Percentiles rank a stretch among this genome's conserved stretches.
These are phyloP conservation scores for Coniochaeta ligniaria DNA, from an alignment of 2,329 filamentous ascomycete genomes.

Conservation along the genomic window DNA sequence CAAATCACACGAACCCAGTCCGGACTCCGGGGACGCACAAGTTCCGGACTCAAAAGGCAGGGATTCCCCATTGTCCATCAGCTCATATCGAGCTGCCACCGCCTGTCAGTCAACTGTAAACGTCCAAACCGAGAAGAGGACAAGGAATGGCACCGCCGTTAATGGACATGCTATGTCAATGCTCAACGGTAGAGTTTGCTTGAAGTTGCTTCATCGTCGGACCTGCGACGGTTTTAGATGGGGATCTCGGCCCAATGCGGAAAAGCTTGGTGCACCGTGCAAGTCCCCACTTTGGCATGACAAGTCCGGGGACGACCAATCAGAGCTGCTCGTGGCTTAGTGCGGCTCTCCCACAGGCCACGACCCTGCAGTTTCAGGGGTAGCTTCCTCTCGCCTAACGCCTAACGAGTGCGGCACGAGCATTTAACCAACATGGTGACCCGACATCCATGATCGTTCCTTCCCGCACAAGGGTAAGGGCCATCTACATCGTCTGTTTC, in stretches of 20 bases:
- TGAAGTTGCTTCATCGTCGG: slow-evolving; percentile 10
- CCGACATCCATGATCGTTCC: neutral
- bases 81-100: neutral
- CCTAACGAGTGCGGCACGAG: neutral
- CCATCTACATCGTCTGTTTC: neutral
- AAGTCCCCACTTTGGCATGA: neutral
- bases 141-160: neutral
- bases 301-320: neutral
- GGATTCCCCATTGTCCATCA: neutral
- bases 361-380: neutral
- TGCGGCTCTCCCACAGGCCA: slow-evolving; percentile 1
- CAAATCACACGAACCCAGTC: neutral
- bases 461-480: neutral
- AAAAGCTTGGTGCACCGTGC: neutral
- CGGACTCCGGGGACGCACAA: neutral
- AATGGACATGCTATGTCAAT: neutral
- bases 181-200: slow-evolving; percentile 13
- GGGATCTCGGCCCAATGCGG: slow-evolving; percentile 8
- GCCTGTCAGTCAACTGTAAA: no score
- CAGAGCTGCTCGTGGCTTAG: neutral
- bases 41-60: neutral
- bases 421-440: neutral
- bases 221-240: slow-evolving; percentile 16
- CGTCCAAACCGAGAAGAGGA: neutral
- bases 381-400: neutral